phyloP scores from a whole-genome alignment of 2,329 filamentous ascomycete genomes.

The Mollisia scopiformis region DNA sequence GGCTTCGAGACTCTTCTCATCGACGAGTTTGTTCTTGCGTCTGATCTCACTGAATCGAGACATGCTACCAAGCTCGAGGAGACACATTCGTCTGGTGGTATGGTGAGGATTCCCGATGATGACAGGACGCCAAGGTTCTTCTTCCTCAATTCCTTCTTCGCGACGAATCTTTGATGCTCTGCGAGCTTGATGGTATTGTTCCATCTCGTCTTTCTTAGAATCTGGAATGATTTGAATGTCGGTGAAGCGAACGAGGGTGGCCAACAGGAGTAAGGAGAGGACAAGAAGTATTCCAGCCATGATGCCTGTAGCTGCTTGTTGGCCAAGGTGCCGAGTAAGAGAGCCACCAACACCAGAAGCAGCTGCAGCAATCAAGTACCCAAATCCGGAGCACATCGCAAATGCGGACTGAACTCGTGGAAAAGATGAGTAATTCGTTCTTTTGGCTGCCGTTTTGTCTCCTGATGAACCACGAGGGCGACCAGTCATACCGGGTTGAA shows the following conservation, averaged over 20 bases:
- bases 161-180: conserved; percentile 48
- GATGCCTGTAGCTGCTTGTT: conserved; percentile 68
- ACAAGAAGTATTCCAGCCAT: conserved; percentile 68
- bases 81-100: conserved; percentile 69
- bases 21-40: conserved; percentile 59
- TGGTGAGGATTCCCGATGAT: conserved; percentile 74
- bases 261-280: conserved; percentile 64
- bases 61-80: conserved; percentile 70
- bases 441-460: conserved; percentile 45
- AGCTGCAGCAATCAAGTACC: conserved; percentile 69
- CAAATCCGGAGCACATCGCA: conserved; percentile 69
- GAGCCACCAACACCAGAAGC: conserved; percentile 71
- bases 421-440: conserved; percentile 76
- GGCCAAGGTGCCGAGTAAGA: conserved; percentile 66
- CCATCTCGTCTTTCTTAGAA: conserved; percentile 58
- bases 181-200: conserved; percentile 52
- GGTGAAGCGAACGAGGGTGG: conserved; percentile 66
- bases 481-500: conserved; percentile 71
- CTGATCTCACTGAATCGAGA: conserved; percentile 76
- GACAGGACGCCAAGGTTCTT: conserved; percentile 65
- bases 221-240: conserved; percentile 70
- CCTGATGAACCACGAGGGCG: conserved; percentile 51
- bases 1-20: conserved; percentile 40
- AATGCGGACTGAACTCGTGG: conserved; percentile 74
- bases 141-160: conserved; percentile 32